Conservation (phyloP, 1,284 basidiomycete species). For the Exobasidium rhododendri region DNA sequence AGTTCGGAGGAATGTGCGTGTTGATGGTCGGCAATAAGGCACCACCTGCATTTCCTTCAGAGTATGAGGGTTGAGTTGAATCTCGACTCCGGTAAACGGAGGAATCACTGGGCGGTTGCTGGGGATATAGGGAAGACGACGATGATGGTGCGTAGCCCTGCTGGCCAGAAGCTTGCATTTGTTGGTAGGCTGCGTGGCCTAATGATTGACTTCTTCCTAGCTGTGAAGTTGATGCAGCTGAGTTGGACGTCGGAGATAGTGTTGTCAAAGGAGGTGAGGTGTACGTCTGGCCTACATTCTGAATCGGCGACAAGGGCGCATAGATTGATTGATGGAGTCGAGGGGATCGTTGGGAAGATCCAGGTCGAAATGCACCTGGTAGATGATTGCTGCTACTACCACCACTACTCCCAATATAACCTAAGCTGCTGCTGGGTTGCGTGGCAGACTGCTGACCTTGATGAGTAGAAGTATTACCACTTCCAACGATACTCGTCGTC, state of each 20-base stretch:
- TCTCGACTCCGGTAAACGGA: slow-evolving; percentile 10
- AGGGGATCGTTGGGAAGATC: not conserved
- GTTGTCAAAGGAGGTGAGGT: slow-evolving; percentile 6
- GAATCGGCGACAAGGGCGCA: not conserved
- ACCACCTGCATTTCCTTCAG: not conserved
- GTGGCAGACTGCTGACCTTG: not conserved
- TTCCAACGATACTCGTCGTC: not conserved
- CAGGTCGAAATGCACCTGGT: not conserved
- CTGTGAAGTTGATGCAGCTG: slow-evolving; percentile 1
- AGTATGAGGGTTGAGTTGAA: not conserved
- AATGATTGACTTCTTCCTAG: slow-evolving; percentile 15
- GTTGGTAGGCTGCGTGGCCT: slow-evolving; percentile 11
- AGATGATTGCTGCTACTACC: not conserved
- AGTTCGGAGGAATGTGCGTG: slow-evolving; percentile 13
- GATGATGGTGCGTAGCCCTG: slow-evolving; percentile 1
- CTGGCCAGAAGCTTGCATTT: slow-evolving; percentile 11
- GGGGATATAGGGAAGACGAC: not conserved
- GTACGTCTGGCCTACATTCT: not conserved
- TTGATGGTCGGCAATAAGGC: slow-evolving; percentile 18
- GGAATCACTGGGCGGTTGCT: not conserved
- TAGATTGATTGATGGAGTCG: not conserved
- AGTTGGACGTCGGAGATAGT: not conserved
- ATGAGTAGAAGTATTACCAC: not conserved
- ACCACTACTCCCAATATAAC: not conserved
- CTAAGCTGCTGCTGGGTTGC: too few relatives aligned